Percentiles rank a stretch among this genome's conserved stretches.
Evolutionary conservation across 441 rosid genomes (phyloP).

Genomic region (Eruca vesicaria): DNA sequence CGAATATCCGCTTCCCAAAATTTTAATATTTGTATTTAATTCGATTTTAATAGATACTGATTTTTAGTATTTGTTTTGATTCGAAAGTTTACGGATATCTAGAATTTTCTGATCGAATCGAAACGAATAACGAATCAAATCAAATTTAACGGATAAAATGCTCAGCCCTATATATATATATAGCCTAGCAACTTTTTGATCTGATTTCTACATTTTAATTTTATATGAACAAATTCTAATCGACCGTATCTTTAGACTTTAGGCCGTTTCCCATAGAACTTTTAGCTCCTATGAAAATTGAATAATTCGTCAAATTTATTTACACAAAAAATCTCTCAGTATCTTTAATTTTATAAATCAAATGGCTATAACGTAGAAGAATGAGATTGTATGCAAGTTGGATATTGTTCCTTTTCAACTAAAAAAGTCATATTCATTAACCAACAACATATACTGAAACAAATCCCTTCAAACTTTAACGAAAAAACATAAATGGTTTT

Average conservation of each 20-base stretch:
- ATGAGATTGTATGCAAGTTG: conserved; percentile 7
- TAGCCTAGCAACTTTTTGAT: conserved; percentile 19
- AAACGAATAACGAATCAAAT: no score
- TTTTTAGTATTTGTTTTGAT: no score
- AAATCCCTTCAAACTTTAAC: not conserved
- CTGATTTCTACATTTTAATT: conserved; percentile 1
- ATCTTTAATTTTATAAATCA: not conserved
- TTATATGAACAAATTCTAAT: not conserved
- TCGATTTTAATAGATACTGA: no score
- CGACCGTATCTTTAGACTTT: conserved; percentile 3
- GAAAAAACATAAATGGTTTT: no score
- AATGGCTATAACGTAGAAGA: conserved; percentile 20
- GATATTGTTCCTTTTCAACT: conserved; percentile 17
- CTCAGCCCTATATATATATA: not conserved
- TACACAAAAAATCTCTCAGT: not conserved
- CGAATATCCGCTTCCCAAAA: no score
- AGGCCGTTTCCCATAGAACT: conserved; percentile 17
- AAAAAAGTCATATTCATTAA: conserved; percentile 18
- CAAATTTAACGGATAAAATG: no score
- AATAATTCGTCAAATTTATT: not conserved
- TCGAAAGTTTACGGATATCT: no score
- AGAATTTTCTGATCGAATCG: no score
- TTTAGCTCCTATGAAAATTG: conserved; percentile 11
- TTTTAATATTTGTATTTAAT: no score
- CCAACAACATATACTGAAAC: conserved; percentile 6